Conservation (phyloP, 192 early-diverging fungal genomes). For the Geranomyces variabilis region DNA sequence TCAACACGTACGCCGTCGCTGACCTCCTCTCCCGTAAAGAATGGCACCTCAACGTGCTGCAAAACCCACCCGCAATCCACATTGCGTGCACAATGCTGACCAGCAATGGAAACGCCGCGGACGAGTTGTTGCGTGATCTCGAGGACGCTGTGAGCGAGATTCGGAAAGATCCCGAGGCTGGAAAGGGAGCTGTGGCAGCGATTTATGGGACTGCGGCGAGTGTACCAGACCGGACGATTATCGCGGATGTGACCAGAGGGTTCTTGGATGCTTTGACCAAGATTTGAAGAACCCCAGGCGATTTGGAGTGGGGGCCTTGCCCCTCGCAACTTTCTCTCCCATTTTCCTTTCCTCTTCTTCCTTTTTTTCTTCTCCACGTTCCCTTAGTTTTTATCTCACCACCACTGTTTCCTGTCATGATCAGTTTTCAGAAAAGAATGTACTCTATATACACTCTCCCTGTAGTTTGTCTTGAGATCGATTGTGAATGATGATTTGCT, state of each 20-base stretch:
- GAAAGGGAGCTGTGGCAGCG: conserved; percentile 77
- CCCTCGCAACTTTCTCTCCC: no score
- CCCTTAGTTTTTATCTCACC: no score
- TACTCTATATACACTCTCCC: no score
- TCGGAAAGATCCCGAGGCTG: conserved; percentile 66
- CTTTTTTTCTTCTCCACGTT: no score
- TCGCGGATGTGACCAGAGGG: conserved; percentile 82
- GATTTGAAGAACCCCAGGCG: conserved; percentile 37
- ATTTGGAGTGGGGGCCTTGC: no score
- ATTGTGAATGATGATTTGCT: no score
- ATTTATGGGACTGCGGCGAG: conserved; percentile 92
- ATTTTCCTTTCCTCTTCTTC: no score
- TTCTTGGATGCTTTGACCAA: conserved; percentile 83
- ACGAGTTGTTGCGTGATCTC: conserved; percentile 79
- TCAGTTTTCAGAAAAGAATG: no score
- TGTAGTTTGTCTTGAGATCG: no score
- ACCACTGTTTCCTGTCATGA: no score
- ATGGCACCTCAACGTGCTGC: conserved; percentile 88
- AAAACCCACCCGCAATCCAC: conserved; percentile 87
- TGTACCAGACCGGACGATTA: conserved; percentile 82
- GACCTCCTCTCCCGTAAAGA: conserved; percentile 79
- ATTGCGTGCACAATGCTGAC: conserved; percentile 88
- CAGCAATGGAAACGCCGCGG: conserved; percentile 52
- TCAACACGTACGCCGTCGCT: conserved; percentile 83
- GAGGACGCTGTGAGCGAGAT: conserved; percentile 71